Evolutionary conservation across 2,329 filamentous ascomycete species (phyloP), one percentile per base, ranked within the genome.

Genomic region (Emmonsiellopsis sp.): DNA sequence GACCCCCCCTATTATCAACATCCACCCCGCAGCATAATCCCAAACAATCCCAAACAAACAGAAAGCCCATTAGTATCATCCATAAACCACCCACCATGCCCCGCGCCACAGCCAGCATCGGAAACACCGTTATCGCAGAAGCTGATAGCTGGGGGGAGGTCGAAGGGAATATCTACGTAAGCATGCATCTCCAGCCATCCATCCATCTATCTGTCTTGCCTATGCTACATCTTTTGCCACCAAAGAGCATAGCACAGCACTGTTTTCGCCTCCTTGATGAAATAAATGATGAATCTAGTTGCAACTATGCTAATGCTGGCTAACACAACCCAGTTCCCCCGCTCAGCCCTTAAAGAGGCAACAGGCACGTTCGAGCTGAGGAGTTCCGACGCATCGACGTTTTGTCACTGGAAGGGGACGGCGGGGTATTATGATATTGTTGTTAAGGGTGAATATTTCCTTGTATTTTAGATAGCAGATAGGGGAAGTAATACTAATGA

Each of bases 111-210:
- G 80, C 80, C 43, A 72, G 70, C 30, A 63, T 80, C 49, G 73
- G 77, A 60, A 76, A 74, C 57, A 71, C 70, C 50, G 61, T 74
- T 37, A 63, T 83, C 51, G 80, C 80, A 55, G 73, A 77, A 59
- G 65, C 76, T 0, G 71, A 77, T 43, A 68, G 66, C 13, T 81
- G 74, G 67, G 76, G 80, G 59, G 72, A 76, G 31, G 78, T 82
- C 35, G 80, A 83, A 59, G 79, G 79, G 30, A 82, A 81, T 64
- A 72, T 82, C 55, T 82, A 82, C 62, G 72, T 74, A 59, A 15
- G 61, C 54, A n/a, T n/a, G n/a, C n/a, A n/a, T n/a, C n/a, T n/a
- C n/a, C n/a, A n/a, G n/a, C n/a, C n/a, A n/a, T n/a, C n/a, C n/a
- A n/a, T n/a, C n/a, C n/a, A 20, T 31, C 10, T 30, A 35, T 40